Conservation (phyloP, 352 stramenopile species). For the Globisporangium sylvaticum region DNA sequence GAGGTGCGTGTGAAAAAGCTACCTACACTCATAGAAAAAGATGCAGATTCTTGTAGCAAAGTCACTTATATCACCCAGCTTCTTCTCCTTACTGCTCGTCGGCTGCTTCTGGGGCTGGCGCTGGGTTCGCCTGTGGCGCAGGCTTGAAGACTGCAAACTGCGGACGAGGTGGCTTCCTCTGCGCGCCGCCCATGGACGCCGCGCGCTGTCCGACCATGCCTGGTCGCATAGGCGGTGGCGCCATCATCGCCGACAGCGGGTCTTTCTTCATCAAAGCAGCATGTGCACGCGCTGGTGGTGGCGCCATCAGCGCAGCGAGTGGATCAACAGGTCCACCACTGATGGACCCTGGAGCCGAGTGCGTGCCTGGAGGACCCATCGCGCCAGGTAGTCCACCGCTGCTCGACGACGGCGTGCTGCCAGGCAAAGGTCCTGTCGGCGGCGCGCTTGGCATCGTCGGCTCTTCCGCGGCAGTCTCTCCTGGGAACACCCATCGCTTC, state of each 20-base stretch:
- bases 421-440: constrained; percentile 56
- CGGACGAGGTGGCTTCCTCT: constrained; percentile 59
- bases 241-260: constrained; percentile 84
- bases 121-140: constrained; percentile 15
- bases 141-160: constrained; percentile 89
- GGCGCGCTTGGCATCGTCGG: constrained; percentile 59
- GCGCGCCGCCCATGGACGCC: constrained; percentile 21
- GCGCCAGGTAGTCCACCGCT: constrained; percentile 23
- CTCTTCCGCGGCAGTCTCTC: constrained; percentile 64
- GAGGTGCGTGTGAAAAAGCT: constrained; percentile 1
- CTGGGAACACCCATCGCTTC: constrained; percentile 88
- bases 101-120: constrained; percentile 8
- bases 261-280: constrained; percentile 78
- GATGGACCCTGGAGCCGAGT: constrained; percentile 71
- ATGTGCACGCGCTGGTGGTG: constrained; percentile 50
- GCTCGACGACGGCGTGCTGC: constrained; percentile 39
- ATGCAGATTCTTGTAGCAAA: neutral
- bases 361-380: constrained; percentile 36
- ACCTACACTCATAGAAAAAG: neutral
- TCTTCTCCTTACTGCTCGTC: constrained; percentile 24
- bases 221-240: constrained; percentile 49
- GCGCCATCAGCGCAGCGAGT: constrained; percentile 79
- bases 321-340: constrained; percentile 45
- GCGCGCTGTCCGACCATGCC: constrained; percentile 34
- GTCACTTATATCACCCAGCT: neutral